Base-by-base conservation (phyloP, 352 stramenopile genomes). In the Pythium diclinum region DNA sequence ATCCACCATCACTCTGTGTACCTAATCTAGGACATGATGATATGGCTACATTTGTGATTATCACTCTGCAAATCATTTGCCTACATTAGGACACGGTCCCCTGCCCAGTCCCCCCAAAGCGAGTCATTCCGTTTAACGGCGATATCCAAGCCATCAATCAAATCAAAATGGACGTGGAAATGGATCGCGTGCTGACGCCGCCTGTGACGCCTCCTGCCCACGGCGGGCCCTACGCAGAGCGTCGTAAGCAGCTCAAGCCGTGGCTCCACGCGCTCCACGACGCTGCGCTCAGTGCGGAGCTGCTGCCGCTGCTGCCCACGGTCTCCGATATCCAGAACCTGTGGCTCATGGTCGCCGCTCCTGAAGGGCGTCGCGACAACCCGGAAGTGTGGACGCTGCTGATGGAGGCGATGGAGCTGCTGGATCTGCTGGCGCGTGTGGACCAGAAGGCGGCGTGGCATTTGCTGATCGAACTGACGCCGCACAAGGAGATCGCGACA, bases 391-490 rank as follows among this genome's bases (percentile, higher is more conserved):
- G 61, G 61, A 56, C 46, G 32, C 44, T 44, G 44, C 32, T 67
- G 1, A 57, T 62, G 23, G 61, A 67, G 25, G 61, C 61, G 30
- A 53, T 67, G 14, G 61, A 67, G 34, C 33, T 67, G 14, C 34
- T 67, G 3, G 61, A 67, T 25, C 25, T 67, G 17, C 61, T 67
- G 14, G 53, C 61, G 19, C 61, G 54, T 13, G 61, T 67, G 53
- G 54, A 67, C 54, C 44, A 61, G 42, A 11, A 25, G 32, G 19
- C n/a, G 0, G 61, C 53, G n/a, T 67, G 61, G 61, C 16, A 36
- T 13, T 62, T 67, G 61, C 53, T 67, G 21, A 58, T 62, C 21
- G 44, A 62, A 6, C 13, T 36, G 14, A 38, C 46, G 16, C 42
- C 17, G 44, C 8, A 14, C 19, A 21, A 17, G 25, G 32, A 54